Evolutionary conservation across 371 early-diverging fungal genomes (phyloP).

Genomic region (Mortierella sp.): DNA sequence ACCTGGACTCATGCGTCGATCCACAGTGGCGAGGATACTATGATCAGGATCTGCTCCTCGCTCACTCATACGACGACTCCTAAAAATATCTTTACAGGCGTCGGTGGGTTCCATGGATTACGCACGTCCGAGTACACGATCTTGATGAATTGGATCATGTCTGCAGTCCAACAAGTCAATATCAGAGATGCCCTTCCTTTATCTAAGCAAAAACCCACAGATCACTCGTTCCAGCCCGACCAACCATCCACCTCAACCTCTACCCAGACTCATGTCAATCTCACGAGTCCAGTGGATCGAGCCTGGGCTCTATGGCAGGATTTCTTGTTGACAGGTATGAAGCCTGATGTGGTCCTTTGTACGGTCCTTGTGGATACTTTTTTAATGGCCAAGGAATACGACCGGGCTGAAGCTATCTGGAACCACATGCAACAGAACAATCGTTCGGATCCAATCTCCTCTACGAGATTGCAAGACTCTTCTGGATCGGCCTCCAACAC

Average conservation of each 20-base stretch:
- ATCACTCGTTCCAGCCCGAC: neutral
- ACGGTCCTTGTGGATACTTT: slow-evolving; percentile 31
- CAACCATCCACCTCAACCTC: neutral
- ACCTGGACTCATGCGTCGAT: neutral
- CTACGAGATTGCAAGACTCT: neutral
- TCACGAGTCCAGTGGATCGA: slow-evolving; percentile 7
- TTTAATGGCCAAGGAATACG: slow-evolving; percentile 34
- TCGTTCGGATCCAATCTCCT: neutral
- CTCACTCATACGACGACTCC: no score
- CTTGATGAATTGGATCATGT: slow-evolving; percentile 48
- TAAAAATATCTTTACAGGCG: no score
- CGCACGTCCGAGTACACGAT: slow-evolving; percentile 42
- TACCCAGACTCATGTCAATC: neutral
- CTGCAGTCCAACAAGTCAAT: neutral
- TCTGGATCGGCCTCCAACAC: no score
- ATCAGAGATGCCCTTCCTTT: neutral
- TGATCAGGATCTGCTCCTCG: no score
- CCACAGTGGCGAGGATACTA: no score
- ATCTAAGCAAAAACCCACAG: neutral
- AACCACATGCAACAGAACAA: slow-evolving; percentile 15
- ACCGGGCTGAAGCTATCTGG: slow-evolving; percentile 42
- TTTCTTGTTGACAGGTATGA: slow-evolving; percentile 42
- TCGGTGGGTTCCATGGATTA: slow-evolving; percentile 35
- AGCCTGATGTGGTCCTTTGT: slow-evolving; percentile 41
- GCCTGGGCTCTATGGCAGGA: slow-evolving; percentile 49